These are phyloP conservation scores for Penicillium mononematosum DNA, from an alignment of 495 filamentous ascomycete genomes.

Conservation along the genomic window DNA sequence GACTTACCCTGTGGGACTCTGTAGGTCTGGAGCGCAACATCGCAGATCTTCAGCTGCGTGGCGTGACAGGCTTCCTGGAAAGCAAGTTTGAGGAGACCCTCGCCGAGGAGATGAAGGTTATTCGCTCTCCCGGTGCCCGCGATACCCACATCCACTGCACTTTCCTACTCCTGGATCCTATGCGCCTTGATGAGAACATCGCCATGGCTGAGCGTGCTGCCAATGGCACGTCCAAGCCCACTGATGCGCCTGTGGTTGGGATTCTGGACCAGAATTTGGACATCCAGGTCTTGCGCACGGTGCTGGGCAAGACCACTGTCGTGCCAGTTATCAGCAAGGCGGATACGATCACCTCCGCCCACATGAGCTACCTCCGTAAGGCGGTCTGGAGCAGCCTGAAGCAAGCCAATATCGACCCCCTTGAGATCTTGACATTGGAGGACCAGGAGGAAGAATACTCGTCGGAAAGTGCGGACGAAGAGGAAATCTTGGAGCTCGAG, in stretches of 20 bases:
- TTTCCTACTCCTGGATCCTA: slow-evolving; percentile 88
- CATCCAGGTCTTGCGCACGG: slow-evolving; percentile 79
- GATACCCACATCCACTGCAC: slow-evolving; percentile 98
- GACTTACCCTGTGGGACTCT: slow-evolving; percentile 94
- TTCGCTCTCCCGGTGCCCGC: slow-evolving; percentile 85
- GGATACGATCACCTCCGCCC: slow-evolving; percentile 87
- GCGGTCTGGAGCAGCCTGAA: slow-evolving; percentile 87
- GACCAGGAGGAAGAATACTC: slow-evolving; percentile 66
- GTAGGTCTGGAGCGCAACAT: slow-evolving; percentile 89
- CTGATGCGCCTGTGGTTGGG: slow-evolving; percentile 49
- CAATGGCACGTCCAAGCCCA: slow-evolving; percentile 54
- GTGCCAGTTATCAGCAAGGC: slow-evolving; percentile 97
- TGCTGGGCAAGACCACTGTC: slow-evolving; percentile 93
- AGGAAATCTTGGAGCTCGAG: slow-evolving; percentile 32
- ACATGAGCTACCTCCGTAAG: slow-evolving; percentile 91
- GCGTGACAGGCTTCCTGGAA: slow-evolving; percentile 88
- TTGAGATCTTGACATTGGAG: slow-evolving; percentile 81
- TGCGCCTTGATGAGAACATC: slow-evolving; percentile 79
- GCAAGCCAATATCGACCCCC: slow-evolving; percentile 79
- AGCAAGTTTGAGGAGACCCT: slow-evolving; percentile 99
- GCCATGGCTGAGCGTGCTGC: slow-evolving; percentile 61
- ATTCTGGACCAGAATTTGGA: slow-evolving; percentile 87
- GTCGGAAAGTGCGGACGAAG: slow-evolving; percentile 57
- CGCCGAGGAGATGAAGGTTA: slow-evolving; percentile 94
- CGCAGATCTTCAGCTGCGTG: slow-evolving; percentile 88